phyloP scores from a whole-genome alignment of 495 filamentous ascomycete genomes.

The Hypoxylon fuscum region DNA sequence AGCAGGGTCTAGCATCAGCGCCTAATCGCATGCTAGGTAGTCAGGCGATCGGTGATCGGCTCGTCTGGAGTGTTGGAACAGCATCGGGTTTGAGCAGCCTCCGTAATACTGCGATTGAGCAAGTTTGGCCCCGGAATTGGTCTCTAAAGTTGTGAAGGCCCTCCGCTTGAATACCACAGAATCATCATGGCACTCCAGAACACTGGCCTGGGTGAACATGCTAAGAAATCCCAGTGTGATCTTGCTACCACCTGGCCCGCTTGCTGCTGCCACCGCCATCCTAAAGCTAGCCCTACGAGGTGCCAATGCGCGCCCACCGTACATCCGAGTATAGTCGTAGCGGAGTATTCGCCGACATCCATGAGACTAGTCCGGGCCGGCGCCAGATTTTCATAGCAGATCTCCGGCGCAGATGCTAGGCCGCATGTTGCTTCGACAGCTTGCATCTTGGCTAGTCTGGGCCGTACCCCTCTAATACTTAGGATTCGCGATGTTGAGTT shows the following conservation, averaged over 20 bases:
- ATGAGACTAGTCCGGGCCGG: constrained; percentile 12
- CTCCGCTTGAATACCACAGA: constrained; percentile 2
- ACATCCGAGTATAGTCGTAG: constrained; percentile 6
- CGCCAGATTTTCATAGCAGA: constrained; percentile 9
- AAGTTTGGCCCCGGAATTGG: neutral
- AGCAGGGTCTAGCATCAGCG: neutral
- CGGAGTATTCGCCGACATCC: constrained; percentile 13
- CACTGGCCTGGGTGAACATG: neutral
- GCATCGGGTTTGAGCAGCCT: neutral
- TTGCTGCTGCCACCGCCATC: neutral
- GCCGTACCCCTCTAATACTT: constrained; percentile 17
- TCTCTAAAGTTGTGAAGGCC: neutral
- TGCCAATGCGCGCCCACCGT: constrained; percentile 14
- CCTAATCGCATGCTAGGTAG: no score
- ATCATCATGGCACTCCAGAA: neutral
- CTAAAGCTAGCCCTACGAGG: constrained; percentile 12
- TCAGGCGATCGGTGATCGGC: neutral
- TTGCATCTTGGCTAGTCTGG: constrained; percentile 21
- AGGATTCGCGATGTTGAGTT: constrained; percentile 16
- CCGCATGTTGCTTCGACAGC: constrained; percentile 9
- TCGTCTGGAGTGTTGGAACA: neutral
- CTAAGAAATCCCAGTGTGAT: neutral
- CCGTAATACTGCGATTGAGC: neutral
- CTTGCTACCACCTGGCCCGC: neutral
- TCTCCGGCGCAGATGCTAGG: constrained; percentile 12